Evolutionary conservation across 331 rosid species (phyloP), one percentile per base, ranked within the genome.

Genomic region (Rhamnella rubrinervis): DNA sequence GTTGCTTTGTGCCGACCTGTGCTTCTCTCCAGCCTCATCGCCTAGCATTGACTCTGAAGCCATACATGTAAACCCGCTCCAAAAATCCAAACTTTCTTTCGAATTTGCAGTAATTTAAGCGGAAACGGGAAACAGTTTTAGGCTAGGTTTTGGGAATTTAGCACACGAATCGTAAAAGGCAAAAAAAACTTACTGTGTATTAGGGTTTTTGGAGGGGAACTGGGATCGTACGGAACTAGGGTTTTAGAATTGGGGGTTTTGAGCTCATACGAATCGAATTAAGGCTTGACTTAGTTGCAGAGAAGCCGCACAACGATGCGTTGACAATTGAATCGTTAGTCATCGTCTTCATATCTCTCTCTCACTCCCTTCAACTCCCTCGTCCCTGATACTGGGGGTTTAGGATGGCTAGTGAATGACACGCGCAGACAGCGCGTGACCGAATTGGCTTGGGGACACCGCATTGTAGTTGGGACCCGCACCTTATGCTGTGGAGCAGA

Each of bases 41-140:
- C 75, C 78, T 7, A 59, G 78, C 38, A 70, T 66, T 57, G 75
- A 77, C 65, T 78, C 84, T 11, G 84, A 83, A 73, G 72, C 87
- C 87, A 83, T 76, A 18, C 82, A 64, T 53, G 39, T 31, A 75
- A 75, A 63, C 69, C 35, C 37, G 25, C 19, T 52, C n/a, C 15
- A 21, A 71, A 65, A 71, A 21, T 26, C 73, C 60, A 59, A 18
- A 41, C 35, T 21, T 65, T 47, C n/a, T 23, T 23, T 4, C 60
- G 70, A 6, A 31, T 5, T 21, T 18, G 6, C 6, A 51, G 55
- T 26, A 47, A 44, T 9, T 31, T 31, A 70, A 39, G 47, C 7
- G 6, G 21, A 52, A 63, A 2, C 15, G n/a, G 56, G 15, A 64
- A 18, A 28, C 18, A 55, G 21, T 13, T 20, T 35, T 6, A 2